These are phyloP conservation scores for Aphanomyces cochlioides DNA, from an alignment of 352 stramenopile genomes.

Conservation along the genomic window DNA sequence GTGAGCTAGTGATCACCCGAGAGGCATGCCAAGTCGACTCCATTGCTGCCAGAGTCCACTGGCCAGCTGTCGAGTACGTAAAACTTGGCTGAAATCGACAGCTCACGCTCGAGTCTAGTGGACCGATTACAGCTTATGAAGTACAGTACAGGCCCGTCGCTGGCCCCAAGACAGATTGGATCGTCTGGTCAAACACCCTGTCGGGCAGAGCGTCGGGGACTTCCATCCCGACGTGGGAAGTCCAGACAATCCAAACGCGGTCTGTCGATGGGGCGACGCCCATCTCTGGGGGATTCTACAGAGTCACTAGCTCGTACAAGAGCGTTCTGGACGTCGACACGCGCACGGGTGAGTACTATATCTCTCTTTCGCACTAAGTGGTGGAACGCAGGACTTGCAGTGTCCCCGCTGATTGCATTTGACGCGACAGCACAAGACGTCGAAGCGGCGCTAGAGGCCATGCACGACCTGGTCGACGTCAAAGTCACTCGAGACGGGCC, in stretches of 20 bases:
- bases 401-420: conserved; percentile 6
- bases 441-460: neutral
- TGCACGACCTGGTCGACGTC: neutral
- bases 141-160: neutral
- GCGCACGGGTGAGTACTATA: neutral
- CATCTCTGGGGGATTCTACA: conserved; percentile 16
- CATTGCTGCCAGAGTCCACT: neutral
- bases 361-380: neutral
- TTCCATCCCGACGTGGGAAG: neutral
- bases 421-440: neutral
- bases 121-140: conserved; percentile 8
- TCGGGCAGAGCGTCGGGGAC: neutral
- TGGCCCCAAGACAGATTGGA: neutral
- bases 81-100: neutral
- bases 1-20: no score
- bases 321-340: conserved; percentile 16
- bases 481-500: conserved; percentile 6
- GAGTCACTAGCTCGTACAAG: conserved; percentile 16
- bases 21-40: neutral
- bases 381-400: neutral
- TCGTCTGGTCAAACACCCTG: neutral
- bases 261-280: neutral
- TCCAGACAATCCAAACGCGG: conserved; percentile 10
- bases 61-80: conserved; percentile 10
- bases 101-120: neutral